Conservation (phyloP, 169 alveolate genomes). For the Neospora caninum region DNA sequence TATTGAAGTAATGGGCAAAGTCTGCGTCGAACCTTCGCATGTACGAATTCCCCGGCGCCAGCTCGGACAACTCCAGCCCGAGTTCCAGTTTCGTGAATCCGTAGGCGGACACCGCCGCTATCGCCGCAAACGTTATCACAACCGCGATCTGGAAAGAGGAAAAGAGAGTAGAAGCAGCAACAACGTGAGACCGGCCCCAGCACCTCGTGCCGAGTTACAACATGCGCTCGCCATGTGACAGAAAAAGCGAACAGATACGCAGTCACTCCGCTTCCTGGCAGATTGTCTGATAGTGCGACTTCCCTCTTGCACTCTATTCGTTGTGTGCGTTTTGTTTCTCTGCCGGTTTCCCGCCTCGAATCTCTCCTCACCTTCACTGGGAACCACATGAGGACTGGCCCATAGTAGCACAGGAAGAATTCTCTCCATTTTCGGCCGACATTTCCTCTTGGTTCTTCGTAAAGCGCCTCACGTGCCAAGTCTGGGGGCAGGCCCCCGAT, state of each 20-base stretch:
- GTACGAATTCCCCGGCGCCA: slow-evolving; percentile 76
- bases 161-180: background rate
- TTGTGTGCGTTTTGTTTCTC: no score
- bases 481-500: slow-evolving; percentile 57
- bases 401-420: slow-evolving; percentile 72
- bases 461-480: slow-evolving; percentile 62
- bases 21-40: slow-evolving; percentile 71
- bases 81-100: slow-evolving; percentile 76
- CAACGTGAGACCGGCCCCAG: background rate
- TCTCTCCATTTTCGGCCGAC: slow-evolving; percentile 77
- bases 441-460: slow-evolving; percentile 76
- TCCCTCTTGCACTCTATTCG: no score
- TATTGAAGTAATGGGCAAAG: slow-evolving; percentile 69
- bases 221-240: background rate
- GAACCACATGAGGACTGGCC: slow-evolving; percentile 72
- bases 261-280: no score
- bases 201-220: background rate
- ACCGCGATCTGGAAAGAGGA: slow-evolving; percentile 62
- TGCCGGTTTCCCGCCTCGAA: no score
- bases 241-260: no score
- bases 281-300: no score
- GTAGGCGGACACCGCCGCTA: slow-evolving; percentile 70
- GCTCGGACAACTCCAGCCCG: slow-evolving; percentile 76
- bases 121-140: slow-evolving; percentile 64
- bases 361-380: slow-evolving; percentile 66